A percentile compares a stretch with the other conserved stretches of the same genome.
phyloP scores from a whole-genome alignment of 768 basidiomycete genomes.

The Grammothele lineata region DNA sequence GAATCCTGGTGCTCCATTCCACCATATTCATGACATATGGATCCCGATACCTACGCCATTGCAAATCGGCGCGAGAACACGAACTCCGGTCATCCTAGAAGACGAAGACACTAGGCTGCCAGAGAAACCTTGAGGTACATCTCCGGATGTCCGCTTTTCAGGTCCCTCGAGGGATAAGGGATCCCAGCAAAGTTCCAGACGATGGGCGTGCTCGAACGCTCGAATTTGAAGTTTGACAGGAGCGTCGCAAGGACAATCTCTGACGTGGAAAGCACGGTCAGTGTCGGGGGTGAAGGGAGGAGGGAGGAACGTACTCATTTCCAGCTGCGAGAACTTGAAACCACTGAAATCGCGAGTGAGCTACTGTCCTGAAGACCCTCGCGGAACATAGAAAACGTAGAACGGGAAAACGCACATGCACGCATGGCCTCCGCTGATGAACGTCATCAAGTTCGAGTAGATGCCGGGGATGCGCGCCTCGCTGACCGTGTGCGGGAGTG shows the following conservation, averaged over 20 bases:
- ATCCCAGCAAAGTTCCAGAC: slow-evolving; percentile 7
- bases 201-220: slow-evolving; percentile 6
- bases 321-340: slow-evolving; percentile 18
- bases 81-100: no score
- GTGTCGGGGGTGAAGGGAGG: not conserved
- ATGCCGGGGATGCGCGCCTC: slow-evolving; percentile 14
- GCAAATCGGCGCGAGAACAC: no score
- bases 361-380: no score
- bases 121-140: slow-evolving; percentile 9
- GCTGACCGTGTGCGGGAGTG: slow-evolving; percentile 3
- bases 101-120: no score
- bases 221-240: slow-evolving; percentile 12
- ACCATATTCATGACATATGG: no score
- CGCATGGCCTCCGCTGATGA: slow-evolving; percentile 3
- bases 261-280: not conserved
- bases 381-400: no score
- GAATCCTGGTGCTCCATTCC: no score
- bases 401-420: slow-evolving; percentile 11
- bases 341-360: slow-evolving; percentile 1
- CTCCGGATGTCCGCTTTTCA: slow-evolving; percentile 2
- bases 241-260: slow-evolving; percentile 12
- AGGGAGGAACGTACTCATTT: slow-evolving; percentile 12
- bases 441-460: slow-evolving; percentile 16
- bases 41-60: no score
- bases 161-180: slow-evolving; percentile 7